These are phyloP conservation scores for Aphanomyces euteiches DNA, from an alignment of 352 stramenopile species.

Conservation along the genomic window DNA sequence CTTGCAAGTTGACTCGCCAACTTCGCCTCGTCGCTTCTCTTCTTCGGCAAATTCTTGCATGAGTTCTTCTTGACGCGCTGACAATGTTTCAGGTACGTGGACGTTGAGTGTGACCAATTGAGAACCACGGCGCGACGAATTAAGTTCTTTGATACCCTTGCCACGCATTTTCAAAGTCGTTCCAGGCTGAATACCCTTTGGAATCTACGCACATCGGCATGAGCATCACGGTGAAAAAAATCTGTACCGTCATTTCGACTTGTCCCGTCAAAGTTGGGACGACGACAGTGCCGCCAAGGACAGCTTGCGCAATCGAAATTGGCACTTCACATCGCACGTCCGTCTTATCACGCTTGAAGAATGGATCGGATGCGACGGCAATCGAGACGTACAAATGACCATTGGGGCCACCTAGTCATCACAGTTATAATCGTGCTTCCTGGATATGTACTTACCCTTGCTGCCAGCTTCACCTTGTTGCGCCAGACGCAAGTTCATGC, in stretches of 20 bases:
- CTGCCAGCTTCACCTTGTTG: conserved; percentile 87
- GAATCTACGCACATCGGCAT: conserved; percentile 46
- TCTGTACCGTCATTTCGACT: conserved; percentile 93
- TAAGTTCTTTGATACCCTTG: conserved; percentile 95
- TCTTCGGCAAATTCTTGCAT: conserved; percentile 94
- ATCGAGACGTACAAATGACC: conserved; percentile 95
- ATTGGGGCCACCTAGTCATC: conserved; percentile 67
- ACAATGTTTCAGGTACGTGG: conserved; percentile 92
- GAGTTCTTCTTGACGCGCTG: conserved; percentile 91
- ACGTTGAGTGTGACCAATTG: conserved; percentile 97
- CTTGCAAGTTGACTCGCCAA: conserved; percentile 74
- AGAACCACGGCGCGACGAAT: conserved; percentile 89
- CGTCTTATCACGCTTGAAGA: conserved; percentile 94
- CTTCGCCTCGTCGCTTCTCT: conserved; percentile 62
- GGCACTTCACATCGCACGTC: conserved; percentile 94
- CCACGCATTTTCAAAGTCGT: conserved; percentile 95
- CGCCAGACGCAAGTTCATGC: conserved; percentile 92
- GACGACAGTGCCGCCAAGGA: conserved; percentile 91
- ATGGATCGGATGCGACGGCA: conserved; percentile 90
- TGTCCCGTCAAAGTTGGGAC: conserved; percentile 96
- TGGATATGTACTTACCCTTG: conserved; percentile 23
- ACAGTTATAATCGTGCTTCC: conserved; percentile 21
- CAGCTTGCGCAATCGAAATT: conserved; percentile 90
- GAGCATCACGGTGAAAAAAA: neutral
- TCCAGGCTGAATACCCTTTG: conserved; percentile 92